These are phyloP conservation scores for Trichosporon asahii DNA, from an alignment of 1,284 basidiomycete species.

Conservation along the genomic window DNA sequence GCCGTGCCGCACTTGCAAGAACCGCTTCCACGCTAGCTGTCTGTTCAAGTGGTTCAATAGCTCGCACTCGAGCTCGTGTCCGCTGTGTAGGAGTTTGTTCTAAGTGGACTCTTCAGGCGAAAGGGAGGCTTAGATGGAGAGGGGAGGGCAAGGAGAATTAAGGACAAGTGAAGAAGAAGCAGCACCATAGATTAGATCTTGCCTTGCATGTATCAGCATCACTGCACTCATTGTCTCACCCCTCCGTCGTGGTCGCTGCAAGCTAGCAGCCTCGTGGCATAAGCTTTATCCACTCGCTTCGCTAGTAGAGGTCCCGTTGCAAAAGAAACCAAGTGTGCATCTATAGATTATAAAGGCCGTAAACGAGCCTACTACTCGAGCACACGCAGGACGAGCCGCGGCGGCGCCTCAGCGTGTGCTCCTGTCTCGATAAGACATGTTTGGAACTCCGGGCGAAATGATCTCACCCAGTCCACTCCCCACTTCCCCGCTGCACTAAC, in stretches of 20 bases:
- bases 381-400: neutral
- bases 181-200: too few species aligned
- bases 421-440: neutral
- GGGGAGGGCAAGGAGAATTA: neutral
- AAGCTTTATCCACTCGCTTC: neutral
- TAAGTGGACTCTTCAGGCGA: slow-evolving; percentile 25
- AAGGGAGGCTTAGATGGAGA: neutral
- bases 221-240: too few species aligned
- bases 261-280: too few species aligned
- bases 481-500: too few species aligned
- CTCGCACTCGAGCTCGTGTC: slow-evolving; percentile 79
- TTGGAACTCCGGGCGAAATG: too few species aligned
- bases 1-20: slow-evolving; percentile 91
- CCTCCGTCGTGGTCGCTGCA: too few species aligned
- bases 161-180: too few species aligned
- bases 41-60: slow-evolving; percentile 95
- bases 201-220: neutral
- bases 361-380: neutral
- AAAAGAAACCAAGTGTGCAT: slow-evolving; percentile 2
- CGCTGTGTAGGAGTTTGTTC: slow-evolving; percentile 69
- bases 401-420: neutral
- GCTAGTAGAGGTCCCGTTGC: neutral
- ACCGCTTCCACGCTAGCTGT: slow-evolving; percentile 89
- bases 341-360: slow-evolving; percentile 10
- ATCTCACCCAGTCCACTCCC: too few species aligned